phyloP scores from a whole-genome alignment of 306 rosid species.

The Gastrolobium bilobum region DNA sequence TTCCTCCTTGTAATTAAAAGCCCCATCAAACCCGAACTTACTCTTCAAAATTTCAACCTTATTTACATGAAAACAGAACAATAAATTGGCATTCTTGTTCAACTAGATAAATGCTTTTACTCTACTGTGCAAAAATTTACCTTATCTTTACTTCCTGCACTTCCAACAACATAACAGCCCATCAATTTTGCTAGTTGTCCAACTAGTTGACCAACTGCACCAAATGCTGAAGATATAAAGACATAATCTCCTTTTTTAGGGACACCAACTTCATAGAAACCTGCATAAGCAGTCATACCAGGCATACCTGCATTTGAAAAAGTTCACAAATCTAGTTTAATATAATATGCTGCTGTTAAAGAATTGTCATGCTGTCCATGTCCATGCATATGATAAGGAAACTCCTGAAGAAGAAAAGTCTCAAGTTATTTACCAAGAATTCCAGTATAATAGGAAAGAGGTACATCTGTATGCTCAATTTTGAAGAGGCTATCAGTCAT shows the following conservation, averaged over 20 bases:
- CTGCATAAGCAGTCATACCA: slow-evolving; percentile 66
- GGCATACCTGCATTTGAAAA: slow-evolving; percentile 57
- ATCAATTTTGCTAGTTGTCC: slow-evolving; percentile 65
- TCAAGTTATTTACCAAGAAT: slow-evolving; percentile 44
- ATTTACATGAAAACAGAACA: slow-evolving; percentile 15
- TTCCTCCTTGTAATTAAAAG: slow-evolving; percentile 62
- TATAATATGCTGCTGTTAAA: not conserved
- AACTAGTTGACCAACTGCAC: slow-evolving; percentile 68
- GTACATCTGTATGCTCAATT: slow-evolving; percentile 56
- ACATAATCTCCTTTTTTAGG: slow-evolving; percentile 67
- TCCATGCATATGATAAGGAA: not conserved
- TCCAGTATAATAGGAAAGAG: slow-evolving; percentile 59
- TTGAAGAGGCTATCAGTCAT: slow-evolving; percentile 50
- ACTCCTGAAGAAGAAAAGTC: not conserved
- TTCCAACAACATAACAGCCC: slow-evolving; percentile 77
- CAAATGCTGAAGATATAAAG: slow-evolving; percentile 67
- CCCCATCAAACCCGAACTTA: slow-evolving; percentile 57
- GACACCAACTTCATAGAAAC: slow-evolving; percentile 58
- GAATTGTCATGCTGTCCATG: not conserved
- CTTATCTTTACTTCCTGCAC: slow-evolving; percentile 67
- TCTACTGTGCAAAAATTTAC: slow-evolving; percentile 20
- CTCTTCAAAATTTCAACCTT: slow-evolving; percentile 55
- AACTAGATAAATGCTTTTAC: not conserved
- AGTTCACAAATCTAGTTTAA: not conserved
- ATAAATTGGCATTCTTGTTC: not conserved